These are phyloP conservation scores for Pyrenophora graminea DNA, from an alignment of 2,329 filamentous ascomycete genomes.

Conservation along the genomic window DNA sequence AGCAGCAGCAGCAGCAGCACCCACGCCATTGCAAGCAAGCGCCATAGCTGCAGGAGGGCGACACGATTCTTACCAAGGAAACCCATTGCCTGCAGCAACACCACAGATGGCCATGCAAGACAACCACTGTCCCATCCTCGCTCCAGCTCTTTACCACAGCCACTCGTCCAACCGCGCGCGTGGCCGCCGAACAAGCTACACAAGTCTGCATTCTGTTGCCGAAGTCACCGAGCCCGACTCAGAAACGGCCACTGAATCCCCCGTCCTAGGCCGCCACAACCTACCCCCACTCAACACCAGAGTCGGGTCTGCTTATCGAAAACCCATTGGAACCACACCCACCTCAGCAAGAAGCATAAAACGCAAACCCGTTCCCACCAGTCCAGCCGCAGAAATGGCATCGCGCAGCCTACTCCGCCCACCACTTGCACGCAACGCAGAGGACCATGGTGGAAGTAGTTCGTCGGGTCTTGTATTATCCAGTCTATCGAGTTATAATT, in stretches of 20 bases:
- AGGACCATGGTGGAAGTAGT: conserved; percentile 32
- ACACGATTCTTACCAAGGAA: background rate
- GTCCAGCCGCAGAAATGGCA: conserved; percentile 21
- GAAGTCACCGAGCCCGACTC: conserved; percentile 41
- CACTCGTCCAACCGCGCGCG: conserved; percentile 42
- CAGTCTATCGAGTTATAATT: conserved; percentile 13
- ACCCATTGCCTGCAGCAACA: conserved; percentile 7
- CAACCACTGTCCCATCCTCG: conserved; percentile 25
- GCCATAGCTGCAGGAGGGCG: background rate
- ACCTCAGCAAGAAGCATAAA: conserved; percentile 26
- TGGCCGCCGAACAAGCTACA: conserved; percentile 39
- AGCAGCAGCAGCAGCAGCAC: background rate
- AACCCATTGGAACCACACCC: conserved; percentile 5
- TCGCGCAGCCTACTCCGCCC: conserved; percentile 32
- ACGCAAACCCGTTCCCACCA: conserved; percentile 31
- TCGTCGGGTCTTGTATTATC: conserved; percentile 27
- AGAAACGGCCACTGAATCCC: conserved; percentile 21
- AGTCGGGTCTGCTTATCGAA: background rate
- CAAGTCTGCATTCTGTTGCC: conserved; percentile 38
- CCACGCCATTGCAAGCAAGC: conserved; percentile 2
- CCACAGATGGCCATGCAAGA: conserved; percentile 20
- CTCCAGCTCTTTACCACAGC: conserved; percentile 36
- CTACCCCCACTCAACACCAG: background rate
- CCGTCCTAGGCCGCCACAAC: conserved; percentile 20
- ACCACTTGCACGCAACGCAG: conserved; percentile 15